Base-by-base conservation (phyloP, 306 rosid species). In the Trifolium repens region DNA sequence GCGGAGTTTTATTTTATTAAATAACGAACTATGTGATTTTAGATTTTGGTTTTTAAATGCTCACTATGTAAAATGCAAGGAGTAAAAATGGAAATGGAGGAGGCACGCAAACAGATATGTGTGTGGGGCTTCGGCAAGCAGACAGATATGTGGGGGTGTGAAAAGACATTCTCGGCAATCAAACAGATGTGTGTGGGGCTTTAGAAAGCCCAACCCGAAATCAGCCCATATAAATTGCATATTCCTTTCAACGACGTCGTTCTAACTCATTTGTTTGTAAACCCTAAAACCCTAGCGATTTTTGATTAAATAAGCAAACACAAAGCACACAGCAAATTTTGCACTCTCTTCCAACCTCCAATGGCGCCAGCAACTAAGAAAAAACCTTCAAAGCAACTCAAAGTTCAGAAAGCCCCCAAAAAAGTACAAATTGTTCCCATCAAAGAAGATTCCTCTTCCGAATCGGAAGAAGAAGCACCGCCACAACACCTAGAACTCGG, bases 391-490 rank as follows among this genome's bases (percentile, higher is more conserved):
- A 77, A 78, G 55, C 76, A 24, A 54, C 19, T 1, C 55, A 75
- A 75, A 63, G 10, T 47, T 9, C 71, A 78, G 8, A 82, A 80
- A 78, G 82, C 82, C 79, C 89, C 63, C 0, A 76, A 88, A 32
- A 89, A 84, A 76, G 73, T 77, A 11, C 81, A 81, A 35, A 30
- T 81, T 57, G 61, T 88, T 71, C 40, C 63, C 14, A 74, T 77
- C 15, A 84, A 88, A 44, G 78, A 57, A 2, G 74, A 84, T 74
- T 83, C 89, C 35, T 88, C 77, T 16, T 39, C 47, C 34, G 76
- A 81, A 7, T 84, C 81, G 17, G 92, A 85, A 72, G 89, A 84
- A 68, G 70, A 40, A 66, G 53, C 30, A 35, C 80, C 46, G 3
- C 60, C 15, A 12, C 72, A 75, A 24, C 54, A 9, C 0, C 71